Evolutionary conservation across 345 rosid genomes (phyloP), one percentile per base, ranked within the genome.

Genomic region (Combretum micranthum): DNA sequence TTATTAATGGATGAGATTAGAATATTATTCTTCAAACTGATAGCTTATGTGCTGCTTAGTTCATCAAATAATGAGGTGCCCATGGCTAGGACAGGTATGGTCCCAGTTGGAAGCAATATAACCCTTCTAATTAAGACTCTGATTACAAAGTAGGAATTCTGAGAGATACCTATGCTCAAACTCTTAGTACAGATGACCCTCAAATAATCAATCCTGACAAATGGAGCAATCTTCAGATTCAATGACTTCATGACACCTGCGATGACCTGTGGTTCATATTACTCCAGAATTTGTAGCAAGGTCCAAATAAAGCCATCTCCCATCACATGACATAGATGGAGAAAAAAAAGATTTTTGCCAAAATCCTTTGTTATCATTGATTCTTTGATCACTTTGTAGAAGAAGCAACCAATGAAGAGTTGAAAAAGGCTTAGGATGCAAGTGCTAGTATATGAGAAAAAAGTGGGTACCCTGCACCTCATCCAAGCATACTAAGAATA

Each of bases 181-280:
- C 88, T 75, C 57, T 79, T 85, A 59, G 80, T 67, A 59, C 89
- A 64, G 55, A 83, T 76, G 62, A 76, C 77, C 74, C 87, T 87
- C 65, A 89, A 68, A 66, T 71, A 66, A 78, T 93, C 99, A 39
- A 82, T 78, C 77, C 97, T 79, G 62, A 89, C 65, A 74, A 68
- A 93, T 20, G 99, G 90, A 65, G 91, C 81, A 68, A 87, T 85
- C 62, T 54, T 65, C 86, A 85, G 57, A 71, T 75, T 80, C 55
- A 90, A 87, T 44, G 71, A 59, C 66, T 75, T 71, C 87, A 90
- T 76, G 53, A 81, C 94, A 55, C 97, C 97, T 50, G 94, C 85
- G 74, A 89, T 62, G 50, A 87, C 90, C 94, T 90, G 84, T 72
- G 46, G 44, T 61, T 62, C 76, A 69, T 44, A 72, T 76, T 66